Base-by-base conservation (phyloP, 129 eudicot genomes). In the Ambrosia artemisiifolia region DNA sequence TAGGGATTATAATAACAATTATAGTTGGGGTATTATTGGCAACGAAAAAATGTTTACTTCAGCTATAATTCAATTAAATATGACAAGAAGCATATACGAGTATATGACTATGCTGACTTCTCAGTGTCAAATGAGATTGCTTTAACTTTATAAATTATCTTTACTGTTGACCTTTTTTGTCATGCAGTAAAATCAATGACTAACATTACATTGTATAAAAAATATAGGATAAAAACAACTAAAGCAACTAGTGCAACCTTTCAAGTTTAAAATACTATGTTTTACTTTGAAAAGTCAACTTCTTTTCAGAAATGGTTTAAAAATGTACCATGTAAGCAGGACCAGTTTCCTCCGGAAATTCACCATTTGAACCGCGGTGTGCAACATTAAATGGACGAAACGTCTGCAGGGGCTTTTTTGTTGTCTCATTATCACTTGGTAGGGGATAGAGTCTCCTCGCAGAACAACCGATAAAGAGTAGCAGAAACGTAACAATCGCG, bases 291-390 rank as follows among this genome's bases (percentile, higher is more conserved):
- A 30, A 33, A 30, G 64, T 30, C 64, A 57, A 56, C 4, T 24
- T 57, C 7, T 4, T 57, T 57, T 57, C 6, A 49, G 7, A 30
- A 57, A 17, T 59, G 50, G 63, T n/a, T 42, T 61, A 20, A 28
- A 50, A n/a, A 42, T 44, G 33, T 86, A 93, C 98, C 98, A 78
- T 70, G 54, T 93, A 93, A 60, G 96, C 89, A 74, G 92, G 85
- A 65, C 84, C 76, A 43, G 96, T 80, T 81, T 86, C 99, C 80
- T 88, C 99, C 54, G 99, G 97, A 47, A 90, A 35, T 78, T 95
- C 96, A 68, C 99, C 99, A 83, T 95, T 95, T 28, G 97, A 88
- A 66, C 97, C 99, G 63, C 99, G 85, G 74, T 90, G 97, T 17
- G 99, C 99, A 71, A 94, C 74, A 69, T 94, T 94, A 74, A 71